Conservation (phyloP, 2,329 filamentous ascomycete species). For the Cladophialophora psammophila region DNA sequence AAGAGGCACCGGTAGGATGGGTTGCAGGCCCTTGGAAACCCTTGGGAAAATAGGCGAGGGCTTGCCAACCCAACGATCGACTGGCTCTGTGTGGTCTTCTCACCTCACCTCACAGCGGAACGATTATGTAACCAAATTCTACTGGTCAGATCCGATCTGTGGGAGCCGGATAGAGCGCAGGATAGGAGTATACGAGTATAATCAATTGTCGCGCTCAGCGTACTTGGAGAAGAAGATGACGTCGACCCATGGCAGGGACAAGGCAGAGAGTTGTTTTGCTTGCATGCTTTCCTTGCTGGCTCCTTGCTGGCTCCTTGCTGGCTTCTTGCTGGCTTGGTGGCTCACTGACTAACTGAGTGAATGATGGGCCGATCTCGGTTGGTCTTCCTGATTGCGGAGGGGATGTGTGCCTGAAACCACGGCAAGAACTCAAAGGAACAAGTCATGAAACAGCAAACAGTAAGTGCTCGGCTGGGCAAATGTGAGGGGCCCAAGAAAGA, state of each 20-base stretch:
- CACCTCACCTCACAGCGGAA: constrained; percentile 19
- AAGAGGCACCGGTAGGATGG: background rate
- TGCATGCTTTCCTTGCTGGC: background rate
- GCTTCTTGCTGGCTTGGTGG: background rate
- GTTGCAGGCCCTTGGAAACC: background rate
- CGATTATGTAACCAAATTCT: constrained; percentile 24
- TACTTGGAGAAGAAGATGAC: background rate
- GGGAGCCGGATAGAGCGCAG: background rate
- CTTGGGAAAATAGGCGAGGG: background rate
- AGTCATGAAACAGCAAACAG: background rate
- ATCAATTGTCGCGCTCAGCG: background rate
- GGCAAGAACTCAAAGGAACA: too few species aligned
- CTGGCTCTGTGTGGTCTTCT: constrained; percentile 3
- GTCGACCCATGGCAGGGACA: background rate
- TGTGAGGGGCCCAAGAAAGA: background rate
- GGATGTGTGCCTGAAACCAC: background rate
- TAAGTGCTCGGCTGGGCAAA: constrained; percentile 1
- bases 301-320: too few species aligned
- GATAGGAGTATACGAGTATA: background rate
- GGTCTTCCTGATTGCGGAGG: background rate
- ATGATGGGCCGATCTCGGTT: background rate
- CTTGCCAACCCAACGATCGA: background rate
- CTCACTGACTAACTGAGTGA: background rate
- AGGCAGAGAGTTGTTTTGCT: background rate
- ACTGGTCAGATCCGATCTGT: constrained; percentile 8